Evolutionary conservation across 129 eudicot species (phyloP).

Genomic region (Flaveria sonorensis): DNA sequence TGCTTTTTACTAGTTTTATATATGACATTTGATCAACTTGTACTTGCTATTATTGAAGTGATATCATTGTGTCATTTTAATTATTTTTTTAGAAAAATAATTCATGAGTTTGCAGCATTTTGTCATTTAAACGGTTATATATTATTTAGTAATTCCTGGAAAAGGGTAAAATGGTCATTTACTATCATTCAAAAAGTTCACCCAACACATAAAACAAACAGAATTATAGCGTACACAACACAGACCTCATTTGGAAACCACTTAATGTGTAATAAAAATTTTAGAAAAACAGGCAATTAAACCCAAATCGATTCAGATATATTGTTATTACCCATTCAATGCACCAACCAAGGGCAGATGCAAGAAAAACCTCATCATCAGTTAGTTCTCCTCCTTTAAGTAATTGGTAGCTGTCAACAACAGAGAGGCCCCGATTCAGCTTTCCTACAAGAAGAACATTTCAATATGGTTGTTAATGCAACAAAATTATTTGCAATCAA

Average conservation of each 20-base stretch:
- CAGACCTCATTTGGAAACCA: background rate
- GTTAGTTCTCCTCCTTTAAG: conserved; percentile 73
- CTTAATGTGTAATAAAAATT: background rate
- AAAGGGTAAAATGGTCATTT: background rate
- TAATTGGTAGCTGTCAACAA: conserved; percentile 81
- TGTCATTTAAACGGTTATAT: background rate
- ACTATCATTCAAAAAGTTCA: background rate
- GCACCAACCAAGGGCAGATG: conserved; percentile 84
- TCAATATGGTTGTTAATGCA: conserved; percentile 11
- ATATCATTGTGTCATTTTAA: background rate
- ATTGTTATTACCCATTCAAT: conserved; percentile 73
- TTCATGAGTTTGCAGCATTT: background rate
- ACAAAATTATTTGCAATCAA: background rate
- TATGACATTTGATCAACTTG: background rate
- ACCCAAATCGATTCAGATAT: background rate
- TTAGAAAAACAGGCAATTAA: background rate
- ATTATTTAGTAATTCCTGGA: background rate
- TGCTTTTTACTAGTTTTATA: background rate
- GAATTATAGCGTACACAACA: background rate
- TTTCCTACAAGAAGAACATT: conserved; percentile 53
- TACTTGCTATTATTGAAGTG: background rate
- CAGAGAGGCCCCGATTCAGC: conserved; percentile 88
- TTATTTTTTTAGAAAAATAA: background rate
- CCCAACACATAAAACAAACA: background rate
- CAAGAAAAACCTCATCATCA: conserved; percentile 69